phyloP scores from a whole-genome alignment of 768 basidiomycete species.

The Boletus reticuloceps region DNA sequence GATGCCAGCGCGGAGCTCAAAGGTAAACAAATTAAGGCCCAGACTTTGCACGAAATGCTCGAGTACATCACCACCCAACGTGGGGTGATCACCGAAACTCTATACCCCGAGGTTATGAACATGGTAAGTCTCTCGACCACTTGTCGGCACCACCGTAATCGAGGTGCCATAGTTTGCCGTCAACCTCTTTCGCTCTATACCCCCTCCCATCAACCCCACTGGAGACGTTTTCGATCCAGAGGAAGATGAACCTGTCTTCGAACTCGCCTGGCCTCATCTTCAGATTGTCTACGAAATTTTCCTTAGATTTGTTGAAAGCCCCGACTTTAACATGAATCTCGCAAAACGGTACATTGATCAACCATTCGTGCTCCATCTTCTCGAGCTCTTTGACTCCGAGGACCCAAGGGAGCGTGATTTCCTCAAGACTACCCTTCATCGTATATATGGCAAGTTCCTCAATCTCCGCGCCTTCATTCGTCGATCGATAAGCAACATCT shows the following conservation, averaged over 20 bases:
- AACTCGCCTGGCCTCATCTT: slow-evolving; percentile 98
- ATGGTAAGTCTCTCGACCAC: slow-evolving; percentile 62
- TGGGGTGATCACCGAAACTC: slow-evolving; percentile 90
- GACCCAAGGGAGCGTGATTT: slow-evolving; percentile 99
- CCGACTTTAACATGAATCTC: slow-evolving; percentile 96
- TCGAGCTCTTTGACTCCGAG: slow-evolving; percentile 98
- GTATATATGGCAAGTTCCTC: slow-evolving; percentile 99
- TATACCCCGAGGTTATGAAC: slow-evolving; percentile 98
- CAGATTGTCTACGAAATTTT: slow-evolving; percentile 99
- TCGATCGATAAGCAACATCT: slow-evolving; percentile 98
- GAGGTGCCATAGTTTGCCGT: slow-evolving; percentile 73
- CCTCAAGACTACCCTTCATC: slow-evolving; percentile 96
- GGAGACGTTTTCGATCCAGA: slow-evolving; percentile 99
- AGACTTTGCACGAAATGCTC: slow-evolving; percentile 96
- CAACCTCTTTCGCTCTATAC: slow-evolving; percentile 99
- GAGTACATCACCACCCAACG: slow-evolving; percentile 98
- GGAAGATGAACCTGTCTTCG: slow-evolving; percentile 98
- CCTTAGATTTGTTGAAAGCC: slow-evolving; percentile 95
- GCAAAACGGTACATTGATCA: slow-evolving; percentile 99
- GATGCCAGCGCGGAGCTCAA: slow-evolving; percentile 94
- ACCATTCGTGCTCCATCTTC: slow-evolving; percentile 89
- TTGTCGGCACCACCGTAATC: neutral
- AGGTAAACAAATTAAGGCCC: slow-evolving; percentile 98
- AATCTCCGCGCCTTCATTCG: slow-evolving; percentile 98
- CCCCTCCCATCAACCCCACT: slow-evolving; percentile 96